Conservation (phyloP, 495 filamentous ascomycete genomes). For the Tuber brumale region DNA sequence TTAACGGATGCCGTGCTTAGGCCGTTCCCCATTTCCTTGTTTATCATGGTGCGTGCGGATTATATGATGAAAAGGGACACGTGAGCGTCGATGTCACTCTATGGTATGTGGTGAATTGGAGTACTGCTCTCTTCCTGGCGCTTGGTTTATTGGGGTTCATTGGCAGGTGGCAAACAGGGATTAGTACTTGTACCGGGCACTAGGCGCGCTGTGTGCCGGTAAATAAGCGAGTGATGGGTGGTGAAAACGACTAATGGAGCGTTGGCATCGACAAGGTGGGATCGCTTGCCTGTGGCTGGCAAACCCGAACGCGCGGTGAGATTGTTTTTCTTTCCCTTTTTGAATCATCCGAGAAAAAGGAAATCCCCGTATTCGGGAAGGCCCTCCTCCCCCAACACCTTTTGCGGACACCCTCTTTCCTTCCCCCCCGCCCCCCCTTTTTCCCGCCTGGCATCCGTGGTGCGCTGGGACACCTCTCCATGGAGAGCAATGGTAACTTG, state of each 20-base stretch:
- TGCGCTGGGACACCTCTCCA: not conserved
- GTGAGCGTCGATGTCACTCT: too few relatives aligned
- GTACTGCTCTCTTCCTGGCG: too few relatives aligned
- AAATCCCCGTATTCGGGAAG: not conserved
- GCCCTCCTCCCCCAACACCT: not conserved
- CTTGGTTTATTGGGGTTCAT: too few relatives aligned
- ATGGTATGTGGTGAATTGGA: too few relatives aligned
- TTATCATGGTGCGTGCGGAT: too few relatives aligned
- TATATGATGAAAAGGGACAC: too few relatives aligned
- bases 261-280: too few relatives aligned
- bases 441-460: not conserved
- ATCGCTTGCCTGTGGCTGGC: not conserved
- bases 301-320: not conserved
- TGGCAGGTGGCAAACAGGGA: too few relatives aligned
- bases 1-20: too few relatives aligned
- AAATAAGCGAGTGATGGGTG: not conserved
- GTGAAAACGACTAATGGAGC: not conserved
- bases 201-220: too few relatives aligned
- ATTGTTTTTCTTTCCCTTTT: not conserved
- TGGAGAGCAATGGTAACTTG: not conserved
- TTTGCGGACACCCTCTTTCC: not conserved
- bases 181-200: too few relatives aligned
- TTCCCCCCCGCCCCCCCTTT: not conserved
- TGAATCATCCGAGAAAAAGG: not conserved
- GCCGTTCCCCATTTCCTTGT: too few relatives aligned